These are phyloP conservation scores for Mallotus japonicus DNA, from an alignment of 441 rosid species.

Conservation along the genomic window DNA sequence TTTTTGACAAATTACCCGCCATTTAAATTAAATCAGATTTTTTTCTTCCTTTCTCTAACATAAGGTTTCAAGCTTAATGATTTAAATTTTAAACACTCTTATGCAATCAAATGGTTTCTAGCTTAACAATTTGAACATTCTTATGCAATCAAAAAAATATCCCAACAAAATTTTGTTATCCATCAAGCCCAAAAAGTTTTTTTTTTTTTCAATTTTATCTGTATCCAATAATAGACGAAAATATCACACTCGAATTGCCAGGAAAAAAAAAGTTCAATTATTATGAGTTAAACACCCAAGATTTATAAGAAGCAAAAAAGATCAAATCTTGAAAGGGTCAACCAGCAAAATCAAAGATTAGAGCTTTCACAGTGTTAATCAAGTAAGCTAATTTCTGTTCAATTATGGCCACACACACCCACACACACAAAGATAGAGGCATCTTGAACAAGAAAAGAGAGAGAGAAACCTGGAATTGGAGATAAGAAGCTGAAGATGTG, in stretches of 20 bases:
- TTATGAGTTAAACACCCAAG: not conserved
- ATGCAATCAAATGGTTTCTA: not conserved
- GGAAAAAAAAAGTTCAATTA: too few species aligned
- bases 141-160: not conserved
- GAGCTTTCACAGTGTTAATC: not conserved
- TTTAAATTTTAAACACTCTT: not conserved
- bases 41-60: not conserved
- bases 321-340: not conserved
- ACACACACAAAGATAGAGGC: too few species aligned
- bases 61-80: not conserved
- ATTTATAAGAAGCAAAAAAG: not conserved
- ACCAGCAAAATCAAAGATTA: conserved; percentile 3
- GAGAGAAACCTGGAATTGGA: conserved; percentile 74
- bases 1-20: not conserved
- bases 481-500: conserved; percentile 93
- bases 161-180: not conserved
- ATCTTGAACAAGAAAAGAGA: not conserved
- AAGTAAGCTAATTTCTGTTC: too few species aligned
- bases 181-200: too few species aligned
- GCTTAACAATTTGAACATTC: not conserved
- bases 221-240: too few species aligned
- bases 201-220: too few species aligned
- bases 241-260: too few species aligned
- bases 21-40: not conserved
- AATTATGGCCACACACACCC: too few species aligned